phyloP scores from a whole-genome alignment of 768 basidiomycete species.

The Auriscalpium orientale region DNA sequence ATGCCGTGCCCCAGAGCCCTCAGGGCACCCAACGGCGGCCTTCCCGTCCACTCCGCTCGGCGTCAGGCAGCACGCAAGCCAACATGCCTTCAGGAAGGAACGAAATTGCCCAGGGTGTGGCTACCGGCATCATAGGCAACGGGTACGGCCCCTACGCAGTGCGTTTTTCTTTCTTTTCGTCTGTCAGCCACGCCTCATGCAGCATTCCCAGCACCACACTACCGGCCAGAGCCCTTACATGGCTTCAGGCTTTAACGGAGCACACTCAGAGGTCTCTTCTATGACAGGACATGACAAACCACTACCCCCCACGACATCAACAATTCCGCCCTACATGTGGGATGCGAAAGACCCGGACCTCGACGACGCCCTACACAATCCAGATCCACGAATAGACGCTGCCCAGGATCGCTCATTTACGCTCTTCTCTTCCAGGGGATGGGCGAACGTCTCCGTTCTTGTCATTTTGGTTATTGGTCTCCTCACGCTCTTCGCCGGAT shows the following conservation, averaged over 20 bases:
- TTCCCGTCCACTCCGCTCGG: conserved; percentile 13
- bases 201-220: conserved; percentile 46
- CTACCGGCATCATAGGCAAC: conserved; percentile 68
- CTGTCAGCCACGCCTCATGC: conserved; percentile 3
- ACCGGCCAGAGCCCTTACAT: conserved; percentile 27
- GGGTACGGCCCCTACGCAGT: conserved; percentile 88
- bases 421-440: conserved; percentile 75
- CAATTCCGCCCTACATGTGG: conserved; percentile 69
- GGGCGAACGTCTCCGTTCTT: conserved; percentile 72
- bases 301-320: conserved; percentile 43
- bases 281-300: conserved; percentile 29
- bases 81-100: conserved; percentile 25
- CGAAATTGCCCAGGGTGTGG: conserved; percentile 71
- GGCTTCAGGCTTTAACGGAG: conserved; percentile 50
- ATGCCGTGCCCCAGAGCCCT: conserved; percentile 60
- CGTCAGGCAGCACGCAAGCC: conserved; percentile 5
- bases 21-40: conserved; percentile 6
- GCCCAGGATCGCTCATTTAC: conserved; percentile 54
- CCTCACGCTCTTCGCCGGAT: conserved; percentile 78
- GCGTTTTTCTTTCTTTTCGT: conserved; percentile 4
- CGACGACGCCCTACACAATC: conserved; percentile 88
- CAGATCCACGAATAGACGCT: conserved; percentile 66
- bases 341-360: conserved; percentile 76
- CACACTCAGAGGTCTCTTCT: conserved; percentile 38
- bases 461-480: conserved; percentile 60